These are phyloP conservation scores for Actinomortierella ambigua DNA, from an alignment of 371 early-diverging fungal species.

Conservation along the genomic window DNA sequence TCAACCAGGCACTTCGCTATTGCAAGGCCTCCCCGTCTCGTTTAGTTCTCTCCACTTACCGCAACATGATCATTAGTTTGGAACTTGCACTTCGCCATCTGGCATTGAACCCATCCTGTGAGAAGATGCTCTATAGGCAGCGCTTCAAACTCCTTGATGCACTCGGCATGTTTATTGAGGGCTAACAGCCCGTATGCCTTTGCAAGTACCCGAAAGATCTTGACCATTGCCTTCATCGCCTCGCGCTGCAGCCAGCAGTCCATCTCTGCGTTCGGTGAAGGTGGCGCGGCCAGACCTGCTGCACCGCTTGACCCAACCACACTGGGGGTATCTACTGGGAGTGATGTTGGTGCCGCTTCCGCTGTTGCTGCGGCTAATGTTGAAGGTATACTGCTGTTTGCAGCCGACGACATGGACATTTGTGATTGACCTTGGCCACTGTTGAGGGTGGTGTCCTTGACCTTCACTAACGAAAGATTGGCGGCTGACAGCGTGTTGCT, in stretches of 20 bases:
- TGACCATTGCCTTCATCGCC: conserved; percentile 25
- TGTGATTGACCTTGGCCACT: conserved; percentile 3
- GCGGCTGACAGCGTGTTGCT: neutral
- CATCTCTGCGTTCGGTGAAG: conserved; percentile 7
- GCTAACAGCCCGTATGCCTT: conserved; percentile 44
- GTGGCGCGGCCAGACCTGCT: neutral
- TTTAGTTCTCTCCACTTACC: no score
- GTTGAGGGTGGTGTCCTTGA: conserved; percentile 1
- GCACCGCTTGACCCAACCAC: no score
- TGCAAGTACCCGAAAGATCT: conserved; percentile 40
- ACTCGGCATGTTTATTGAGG: conserved; percentile 49
- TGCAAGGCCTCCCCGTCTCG: neutral
- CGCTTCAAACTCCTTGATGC: conserved; percentile 48
- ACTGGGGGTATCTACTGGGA: no score
- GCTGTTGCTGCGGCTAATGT: no score
- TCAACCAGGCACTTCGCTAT: no score
- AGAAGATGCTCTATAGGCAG: conserved; percentile 52
- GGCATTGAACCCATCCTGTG: conserved; percentile 60
- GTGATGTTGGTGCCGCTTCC: no score
- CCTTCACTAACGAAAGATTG: conserved; percentile 2
- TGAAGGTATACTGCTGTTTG: no score
- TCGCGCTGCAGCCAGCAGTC: conserved; percentile 16
- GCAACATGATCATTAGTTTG: conserved; percentile 59
- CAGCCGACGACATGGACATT: conserved; percentile 3
- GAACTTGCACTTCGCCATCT: conserved; percentile 63